Evolutionary conservation across 306 rosid genomes (phyloP).

Genomic region (Phaseolus lunatus): DNA sequence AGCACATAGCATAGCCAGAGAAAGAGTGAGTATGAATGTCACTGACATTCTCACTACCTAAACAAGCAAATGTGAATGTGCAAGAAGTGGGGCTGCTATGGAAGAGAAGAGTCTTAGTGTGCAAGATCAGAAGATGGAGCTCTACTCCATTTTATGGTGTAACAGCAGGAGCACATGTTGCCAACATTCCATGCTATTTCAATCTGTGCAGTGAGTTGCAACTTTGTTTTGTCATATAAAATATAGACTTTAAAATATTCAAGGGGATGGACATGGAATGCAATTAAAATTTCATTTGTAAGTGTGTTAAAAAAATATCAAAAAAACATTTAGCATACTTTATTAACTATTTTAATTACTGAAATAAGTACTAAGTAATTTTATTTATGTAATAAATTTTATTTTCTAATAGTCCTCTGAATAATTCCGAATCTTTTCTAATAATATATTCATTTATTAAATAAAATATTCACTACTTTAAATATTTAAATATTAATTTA

Average conservation of each 20-base stretch:
- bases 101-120: not conserved
- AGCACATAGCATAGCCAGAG: slow-evolving; percentile 49
- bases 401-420: not conserved
- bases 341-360: not conserved
- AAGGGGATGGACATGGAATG: not conserved
- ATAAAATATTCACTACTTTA: not conserved
- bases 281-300: not conserved
- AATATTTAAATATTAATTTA: not conserved
- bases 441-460: not conserved
- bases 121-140: slow-evolving; percentile 9
- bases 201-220: not conserved
- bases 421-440: not conserved
- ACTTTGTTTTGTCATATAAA: not conserved
- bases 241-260: not conserved
- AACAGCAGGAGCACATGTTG: not conserved
- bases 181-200: not conserved
- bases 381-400: not conserved
- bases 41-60: slow-evolving; percentile 52
- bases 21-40: slow-evolving; percentile 48
- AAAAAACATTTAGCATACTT: not conserved
- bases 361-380: not conserved
- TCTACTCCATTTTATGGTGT: slow-evolving; percentile 48
- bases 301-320: not conserved
- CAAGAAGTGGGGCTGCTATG: slow-evolving; percentile 27
- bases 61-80: slow-evolving; percentile 14